Conservation (phyloP, 176 grass and related monocot genomes). For the Juncus inflexus region DNA sequence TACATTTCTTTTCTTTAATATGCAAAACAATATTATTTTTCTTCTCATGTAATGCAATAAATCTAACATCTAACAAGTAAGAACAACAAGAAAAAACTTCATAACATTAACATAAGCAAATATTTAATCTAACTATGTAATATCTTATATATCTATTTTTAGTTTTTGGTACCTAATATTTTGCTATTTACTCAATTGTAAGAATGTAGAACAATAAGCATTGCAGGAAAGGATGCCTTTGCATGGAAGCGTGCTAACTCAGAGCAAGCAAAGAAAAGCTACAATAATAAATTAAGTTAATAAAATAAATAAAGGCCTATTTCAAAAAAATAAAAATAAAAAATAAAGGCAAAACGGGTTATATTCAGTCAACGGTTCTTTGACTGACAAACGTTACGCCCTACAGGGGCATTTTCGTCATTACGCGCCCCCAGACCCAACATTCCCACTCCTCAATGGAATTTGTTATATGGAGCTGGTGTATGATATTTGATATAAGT, state of each 20-base stretch:
- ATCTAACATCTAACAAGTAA: too few relatives aligned
- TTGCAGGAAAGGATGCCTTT: conserved; percentile 2
- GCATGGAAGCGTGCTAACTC: conserved; percentile 20
- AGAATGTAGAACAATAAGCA: not conserved
- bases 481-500: not conserved
- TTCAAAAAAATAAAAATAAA: not conserved
- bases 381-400: conserved; percentile 11
- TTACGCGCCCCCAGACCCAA: not conserved
- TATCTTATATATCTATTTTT: too few relatives aligned
- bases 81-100: too few relatives aligned
- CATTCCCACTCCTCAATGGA: not conserved
- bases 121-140: too few relatives aligned
- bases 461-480: not conserved
- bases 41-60: too few relatives aligned
- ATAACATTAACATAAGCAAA: too few relatives aligned
- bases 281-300: conserved; percentile 22
- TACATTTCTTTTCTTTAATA: too few relatives aligned
- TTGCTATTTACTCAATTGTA: not conserved
- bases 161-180: too few relatives aligned
- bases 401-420: not conserved
- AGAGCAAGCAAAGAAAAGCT: conserved; percentile 22
- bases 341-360: not conserved
- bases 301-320: not conserved
- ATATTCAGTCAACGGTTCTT: conserved; percentile 4
- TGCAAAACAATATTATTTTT: too few relatives aligned